Base-by-base conservation (phyloP, 2,329 filamentous ascomycete genomes). In the Pestalotiopsis fici region DNA sequence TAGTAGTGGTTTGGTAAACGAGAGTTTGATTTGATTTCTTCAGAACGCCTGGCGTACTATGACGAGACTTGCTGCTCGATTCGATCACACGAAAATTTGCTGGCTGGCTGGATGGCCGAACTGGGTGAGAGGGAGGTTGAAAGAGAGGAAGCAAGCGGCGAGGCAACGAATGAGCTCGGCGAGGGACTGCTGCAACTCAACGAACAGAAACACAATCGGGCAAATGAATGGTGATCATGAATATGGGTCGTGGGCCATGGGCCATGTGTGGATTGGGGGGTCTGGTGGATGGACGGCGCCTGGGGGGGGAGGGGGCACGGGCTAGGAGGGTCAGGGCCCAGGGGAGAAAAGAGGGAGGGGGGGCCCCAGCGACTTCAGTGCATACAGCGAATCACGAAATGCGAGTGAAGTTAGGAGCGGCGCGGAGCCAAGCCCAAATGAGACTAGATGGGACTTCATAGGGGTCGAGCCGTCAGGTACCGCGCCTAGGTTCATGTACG, bases 161-260 rank as follows among this genome's bases (percentile, higher is more conserved):
- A 54, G 31, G 63, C 43, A 59, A 50, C 63, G 50, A 50, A 23
- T 50, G 43, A 59, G n/a, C n/a, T 65, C 27, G 27, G 54, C 27
- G 28, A 39, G 54, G 31, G 28, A 59, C 39, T 35, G 50, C 27
- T 47, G 63, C 56, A 59, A 35, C 63, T 37, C 63, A 50, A 31
- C 56, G 62, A 64, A 57, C 55, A 57, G 13, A 59, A 18, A 57
- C 54, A 37, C 28, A 39, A 65, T 57, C 31, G 50, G 50, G 28
- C 63, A 65, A 64, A 23, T 23, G 54, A 65, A 23, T 37, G 21
- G 63, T 65, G 63, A 28, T 59, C 63, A 65, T 37, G 59, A 65
- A 37, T 27, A 43, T 43, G 25, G 47, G 43, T 18, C 43, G n/a
- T 21, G 43, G 43, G 31, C 31, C 43, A 50, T n/a, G 43, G 43